phyloP scores from a whole-genome alignment of 2,329 filamentous ascomycete genomes.

The Pseudomassariella vexata region DNA sequence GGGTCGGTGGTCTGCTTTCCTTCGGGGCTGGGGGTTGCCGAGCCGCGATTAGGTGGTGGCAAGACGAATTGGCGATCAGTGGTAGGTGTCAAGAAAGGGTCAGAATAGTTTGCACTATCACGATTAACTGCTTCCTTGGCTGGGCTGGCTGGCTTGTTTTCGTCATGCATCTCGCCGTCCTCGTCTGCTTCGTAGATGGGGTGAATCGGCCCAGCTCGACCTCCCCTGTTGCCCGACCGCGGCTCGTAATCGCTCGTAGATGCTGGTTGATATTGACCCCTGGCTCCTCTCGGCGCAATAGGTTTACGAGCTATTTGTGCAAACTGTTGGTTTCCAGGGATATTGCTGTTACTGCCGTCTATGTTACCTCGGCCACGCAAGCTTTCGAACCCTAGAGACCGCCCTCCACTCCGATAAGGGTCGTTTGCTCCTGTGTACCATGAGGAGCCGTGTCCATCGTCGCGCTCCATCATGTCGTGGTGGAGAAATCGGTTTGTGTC shows the following conservation, averaged over 20 bases:
- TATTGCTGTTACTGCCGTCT: slow-evolving; percentile 18
- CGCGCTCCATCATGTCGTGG: slow-evolving; percentile 39
- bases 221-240: slow-evolving; percentile 13
- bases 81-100: slow-evolving; percentile 46
- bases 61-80: slow-evolving; percentile 17
- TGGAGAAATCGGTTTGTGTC: slow-evolving; percentile 41
- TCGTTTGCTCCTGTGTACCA: slow-evolving; percentile 43
- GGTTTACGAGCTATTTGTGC: slow-evolving; percentile 20
- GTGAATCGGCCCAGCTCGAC: slow-evolving; percentile 39
- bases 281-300: slow-evolving; percentile 20
- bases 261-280: slow-evolving; percentile 30
- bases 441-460: slow-evolving; percentile 23
- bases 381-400: slow-evolving; percentile 45
- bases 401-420: slow-evolving; percentile 32
- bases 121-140: slow-evolving; percentile 11
- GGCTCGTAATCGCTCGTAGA: slow-evolving; percentile 21
- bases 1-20: slow-evolving; percentile 31
- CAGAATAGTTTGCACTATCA: slow-evolving; percentile 26
- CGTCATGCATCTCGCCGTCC: slow-evolving; percentile 29
- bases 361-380: slow-evolving; percentile 29
- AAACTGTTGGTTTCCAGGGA: slow-evolving; percentile 16
- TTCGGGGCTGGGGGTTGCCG: slow-evolving; percentile 36
- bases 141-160: slow-evolving; percentile 20
- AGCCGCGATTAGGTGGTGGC: slow-evolving; percentile 25
- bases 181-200: slow-evolving; percentile 56